These are phyloP conservation scores for Bryoglossum gracile DNA, from an alignment of 495 filamentous ascomycete species.

Conservation along the genomic window DNA sequence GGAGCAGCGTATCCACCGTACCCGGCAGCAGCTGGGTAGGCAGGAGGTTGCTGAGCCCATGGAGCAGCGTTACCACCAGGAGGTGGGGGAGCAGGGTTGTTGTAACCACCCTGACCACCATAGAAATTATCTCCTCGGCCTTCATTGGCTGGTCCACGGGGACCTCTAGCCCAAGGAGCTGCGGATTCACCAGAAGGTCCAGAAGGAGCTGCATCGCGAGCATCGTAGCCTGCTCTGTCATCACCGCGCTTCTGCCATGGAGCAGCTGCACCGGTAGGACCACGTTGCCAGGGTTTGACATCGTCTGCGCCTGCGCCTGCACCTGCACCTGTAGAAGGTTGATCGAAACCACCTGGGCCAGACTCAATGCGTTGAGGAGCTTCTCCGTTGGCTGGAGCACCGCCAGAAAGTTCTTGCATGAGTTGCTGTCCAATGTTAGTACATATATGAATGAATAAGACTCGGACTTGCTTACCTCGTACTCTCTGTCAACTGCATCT, in stretches of 20 bases:
- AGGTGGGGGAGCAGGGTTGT: conserved; percentile 34
- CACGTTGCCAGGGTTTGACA: conserved; percentile 85
- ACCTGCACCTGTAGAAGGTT: conserved; percentile 29
- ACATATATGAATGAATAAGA: background rate
- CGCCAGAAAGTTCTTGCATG: conserved; percentile 92
- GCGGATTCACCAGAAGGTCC: conserved; percentile 27
- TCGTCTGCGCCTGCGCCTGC: too few species aligned
- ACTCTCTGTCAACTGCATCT: conserved; percentile 87
- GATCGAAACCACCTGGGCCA: conserved; percentile 56
- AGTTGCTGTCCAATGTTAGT: conserved; percentile 65
- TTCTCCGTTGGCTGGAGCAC: conserved; percentile 52
- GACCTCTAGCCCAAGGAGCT: conserved; percentile 52
- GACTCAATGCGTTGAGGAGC: conserved; percentile 80
- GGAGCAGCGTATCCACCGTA: conserved; percentile 31
- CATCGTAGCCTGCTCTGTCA: conserved; percentile 29
- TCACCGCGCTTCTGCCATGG: conserved; percentile 53
- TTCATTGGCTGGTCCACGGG: conserved; percentile 35
- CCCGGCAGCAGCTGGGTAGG: conserved; percentile 33
- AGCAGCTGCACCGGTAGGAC: conserved; percentile 79
- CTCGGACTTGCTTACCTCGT: conserved; percentile 58
- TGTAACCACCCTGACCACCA: conserved; percentile 35
- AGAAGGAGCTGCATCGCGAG: conserved; percentile 23
- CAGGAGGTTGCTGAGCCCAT: conserved; percentile 51
- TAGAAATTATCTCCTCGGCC: conserved; percentile 42
- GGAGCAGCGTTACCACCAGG: conserved; percentile 61